A percentile compares a stretch with the other conserved stretches of the same genome.
phyloP scores from a whole-genome alignment of 371 early-diverging fungal genomes.

The Mucor irregularis region DNA sequence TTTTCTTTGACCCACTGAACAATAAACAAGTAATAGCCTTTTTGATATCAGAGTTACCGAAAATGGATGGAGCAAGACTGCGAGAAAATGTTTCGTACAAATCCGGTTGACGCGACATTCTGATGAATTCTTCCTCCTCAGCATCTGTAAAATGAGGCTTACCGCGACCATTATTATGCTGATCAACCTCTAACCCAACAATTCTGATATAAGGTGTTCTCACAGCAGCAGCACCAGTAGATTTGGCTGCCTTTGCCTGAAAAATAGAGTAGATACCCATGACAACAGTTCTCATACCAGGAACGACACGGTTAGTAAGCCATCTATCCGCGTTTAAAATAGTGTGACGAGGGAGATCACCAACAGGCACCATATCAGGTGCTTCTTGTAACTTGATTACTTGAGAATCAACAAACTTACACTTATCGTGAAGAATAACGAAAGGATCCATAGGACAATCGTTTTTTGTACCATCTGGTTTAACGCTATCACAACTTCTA shows the following conservation, averaged over 20 bases:
- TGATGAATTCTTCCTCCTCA: slow-evolving; percentile 90
- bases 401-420: slow-evolving; percentile 97
- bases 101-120: slow-evolving; percentile 84
- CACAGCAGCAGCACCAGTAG: slow-evolving; percentile 80
- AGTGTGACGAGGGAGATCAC: slow-evolving; percentile 98
- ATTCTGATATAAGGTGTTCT: slow-evolving; percentile 93
- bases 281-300: slow-evolving; percentile 93
- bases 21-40: slow-evolving; percentile 96
- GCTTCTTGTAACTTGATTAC: slow-evolving; percentile 98
- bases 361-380: slow-evolving; percentile 98
- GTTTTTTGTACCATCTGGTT: slow-evolving; percentile 14
- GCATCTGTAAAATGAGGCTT: slow-evolving; percentile 81
- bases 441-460: slow-evolving; percentile 95
- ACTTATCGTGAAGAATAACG: slow-evolving; percentile 94
- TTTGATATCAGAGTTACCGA: slow-evolving; percentile 97
- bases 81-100: slow-evolving; percentile 87
- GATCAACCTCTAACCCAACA: slow-evolving; percentile 87
- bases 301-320: slow-evolving; percentile 90
- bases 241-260: slow-evolving; percentile 60
- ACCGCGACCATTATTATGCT: slow-evolving; percentile 70
- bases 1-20: slow-evolving; percentile 97
- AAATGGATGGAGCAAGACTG: slow-evolving; percentile 97
- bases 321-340: slow-evolving; percentile 88
- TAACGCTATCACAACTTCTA: slow-evolving; percentile 73
- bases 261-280: slow-evolving; percentile 98